Base-by-base conservation (phyloP, 768 basidiomycete species). In the Hypholoma sublateritium region DNA sequence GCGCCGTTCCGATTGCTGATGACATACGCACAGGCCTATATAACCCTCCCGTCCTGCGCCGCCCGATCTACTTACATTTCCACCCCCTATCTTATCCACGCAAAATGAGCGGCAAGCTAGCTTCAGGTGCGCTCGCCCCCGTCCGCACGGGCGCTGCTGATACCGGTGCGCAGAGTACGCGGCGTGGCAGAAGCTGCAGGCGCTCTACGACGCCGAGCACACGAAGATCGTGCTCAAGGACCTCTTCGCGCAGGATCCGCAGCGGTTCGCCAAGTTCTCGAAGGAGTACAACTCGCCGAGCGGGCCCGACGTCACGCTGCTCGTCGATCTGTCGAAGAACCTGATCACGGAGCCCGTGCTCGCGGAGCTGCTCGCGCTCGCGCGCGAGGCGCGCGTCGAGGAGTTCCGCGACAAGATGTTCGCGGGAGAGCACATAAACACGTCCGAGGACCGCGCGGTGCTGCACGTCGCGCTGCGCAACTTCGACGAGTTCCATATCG, bases 301-400 rank as follows among this genome's bases (percentile, higher is more conserved):
- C 42, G 87, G 88, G 48, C 80, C 87, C 7, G 78, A 80, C 59
- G 87, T 88, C 51, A 88, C 89, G 50, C 82, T 99, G 78, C 83
- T 99, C 58, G 81, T 97, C 69, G 96, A 99, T 74, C 95, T 91
- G 78, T 97, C 94, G 69, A 98, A 99, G 77, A 96, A 98, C 77
- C 76, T 98, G 63, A 84, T 98, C 79, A 93, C 89, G 57, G 78
- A 91, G 67, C 86, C 91, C 55, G 87, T 98, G 74, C 80, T 95
- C 59, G 74, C 81, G 37, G 81, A 85, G 4, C 86, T 98, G 47
- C 79, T 98, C 62, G 70, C 78, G 13, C 87, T 99, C 57, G 93
- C 86, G 24, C 81, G 84, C 57, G 96, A 98, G 73, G 95, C 95
- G 28, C 74, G 84, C 47, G 84, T 98, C 55, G 94, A 97, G 81